Base-by-base conservation (phyloP, 108 stramenopile genomes). In the Skeletonema marinoi region DNA sequence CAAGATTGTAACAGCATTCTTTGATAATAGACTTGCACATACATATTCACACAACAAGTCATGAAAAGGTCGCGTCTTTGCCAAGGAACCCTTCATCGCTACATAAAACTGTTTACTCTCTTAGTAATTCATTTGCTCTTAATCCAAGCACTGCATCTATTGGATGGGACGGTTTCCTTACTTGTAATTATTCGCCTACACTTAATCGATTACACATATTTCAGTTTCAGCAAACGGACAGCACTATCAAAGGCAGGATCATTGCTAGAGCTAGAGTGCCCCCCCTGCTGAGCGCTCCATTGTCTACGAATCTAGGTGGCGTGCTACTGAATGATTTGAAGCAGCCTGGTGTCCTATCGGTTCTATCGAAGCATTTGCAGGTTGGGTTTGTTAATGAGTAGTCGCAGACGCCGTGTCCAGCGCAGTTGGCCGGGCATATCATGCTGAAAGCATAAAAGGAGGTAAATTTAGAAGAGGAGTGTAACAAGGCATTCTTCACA, bases 371-470 rank as follows among this genome's bases (percentile, higher is more conserved):
- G 48, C 79, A 80, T 12, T 58, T 50, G 46, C 79, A 84, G 21
- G 41, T 48, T 6, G 74, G 78, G 60, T 62, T 38, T 70, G 30
- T 58, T 11, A 48, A 48, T 2, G 46, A 48, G 48, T 31, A 79
- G 29, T 51, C 14, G 32, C 83, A 84, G 11, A 70, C 74, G 41
- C 84, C 84, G 66, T 73, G 67, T 17, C 84, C 84, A n/a, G 84
- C 39, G 39, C 84, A 85, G 31, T 70, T 73, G 16, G 75, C 65
- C 1, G 84, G 84, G 41, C 84, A 85, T 42, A 85, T 74, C 13
- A 85, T 25, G 14, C 46, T 48, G 46, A 16, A 48, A 14, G 46
- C 16, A 48, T n/a, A 0, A 14, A n/a, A 48, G 16, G 12, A 48
- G 46, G 3, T 16, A 48, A 4, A 11, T 2, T 48, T 3, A n/a